Conservation (phyloP, 805 yeast species). For the Zygosaccharomyces lentus region DNA sequence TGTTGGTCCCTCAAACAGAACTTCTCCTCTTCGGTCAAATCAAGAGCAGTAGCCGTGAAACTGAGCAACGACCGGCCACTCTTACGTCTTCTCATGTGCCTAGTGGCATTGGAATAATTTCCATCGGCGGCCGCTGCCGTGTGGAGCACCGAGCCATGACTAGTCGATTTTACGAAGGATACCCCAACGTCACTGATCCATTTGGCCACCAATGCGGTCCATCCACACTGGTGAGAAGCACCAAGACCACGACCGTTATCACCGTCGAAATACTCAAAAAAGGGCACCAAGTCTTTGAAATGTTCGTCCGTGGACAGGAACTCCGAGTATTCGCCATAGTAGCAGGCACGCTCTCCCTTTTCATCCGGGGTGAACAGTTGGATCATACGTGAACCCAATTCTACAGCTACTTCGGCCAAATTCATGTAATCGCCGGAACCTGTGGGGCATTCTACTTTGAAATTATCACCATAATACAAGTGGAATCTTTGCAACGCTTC, state of each 20-base stretch:
- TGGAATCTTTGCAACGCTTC: slow-evolving; percentile 85
- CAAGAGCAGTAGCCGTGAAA: slow-evolving; percentile 62
- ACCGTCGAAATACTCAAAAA: slow-evolving; percentile 87
- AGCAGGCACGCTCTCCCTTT: slow-evolving; percentile 67
- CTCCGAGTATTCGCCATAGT: slow-evolving; percentile 61
- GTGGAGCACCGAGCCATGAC: slow-evolving; percentile 15
- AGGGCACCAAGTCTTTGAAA: slow-evolving; percentile 72
- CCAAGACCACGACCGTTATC: slow-evolving; percentile 94
- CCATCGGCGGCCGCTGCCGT: slow-evolving; percentile 14
- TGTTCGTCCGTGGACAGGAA: slow-evolving; percentile 59
- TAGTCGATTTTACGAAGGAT: slow-evolving; percentile 37
- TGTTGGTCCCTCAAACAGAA: slow-evolving; percentile 26
- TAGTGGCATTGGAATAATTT: slow-evolving; percentile 32
- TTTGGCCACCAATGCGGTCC: slow-evolving; percentile 92
- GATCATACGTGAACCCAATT: slow-evolving; percentile 79
- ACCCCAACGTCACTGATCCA: slow-evolving; percentile 86
- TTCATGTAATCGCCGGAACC: slow-evolving; percentile 74
- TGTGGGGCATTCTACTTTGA: slow-evolving; percentile 83
- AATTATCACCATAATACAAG: slow-evolving; percentile 79
- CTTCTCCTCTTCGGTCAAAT: slow-evolving; percentile 59
- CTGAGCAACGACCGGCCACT: slow-evolving; percentile 71
- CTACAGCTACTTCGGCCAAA: slow-evolving; percentile 87
- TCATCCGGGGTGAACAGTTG: slow-evolving; percentile 68
- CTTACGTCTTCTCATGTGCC: slow-evolving; percentile 59
- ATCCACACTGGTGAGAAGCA: slow-evolving; percentile 91